phyloP scores from a whole-genome alignment of 2,329 filamentous ascomycete species.

The Alternaria hordeiaustralica region DNA sequence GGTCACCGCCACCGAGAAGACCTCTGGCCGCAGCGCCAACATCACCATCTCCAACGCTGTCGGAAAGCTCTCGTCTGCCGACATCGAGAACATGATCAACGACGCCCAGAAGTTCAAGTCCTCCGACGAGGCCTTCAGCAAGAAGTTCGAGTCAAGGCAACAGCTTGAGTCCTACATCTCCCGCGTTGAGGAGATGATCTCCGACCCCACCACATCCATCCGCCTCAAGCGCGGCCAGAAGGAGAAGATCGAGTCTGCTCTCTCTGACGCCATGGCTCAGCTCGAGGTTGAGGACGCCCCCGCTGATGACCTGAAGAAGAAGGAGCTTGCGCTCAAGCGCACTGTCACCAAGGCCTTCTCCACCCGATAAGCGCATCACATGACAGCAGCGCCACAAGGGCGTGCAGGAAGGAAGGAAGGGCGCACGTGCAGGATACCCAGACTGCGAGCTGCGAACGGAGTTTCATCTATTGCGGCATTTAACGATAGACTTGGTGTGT shows the following conservation, averaged over 20 bases:
- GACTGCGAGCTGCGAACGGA: conserved; percentile 39
- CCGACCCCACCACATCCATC: conserved; percentile 91
- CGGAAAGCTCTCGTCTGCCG: conserved; percentile 90
- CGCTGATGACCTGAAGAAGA: conserved; percentile 98
- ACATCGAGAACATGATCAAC: conserved; percentile 98
- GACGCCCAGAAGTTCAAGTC: conserved; percentile 99
- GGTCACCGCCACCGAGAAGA: conserved; percentile 99
- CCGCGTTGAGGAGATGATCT: conserved; percentile 98
- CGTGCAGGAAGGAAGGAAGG: conserved; percentile 25
- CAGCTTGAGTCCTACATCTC: conserved; percentile 99
- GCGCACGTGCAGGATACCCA: conserved; percentile 40
- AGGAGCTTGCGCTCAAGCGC: conserved; percentile 97
- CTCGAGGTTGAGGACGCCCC: conserved; percentile 92
- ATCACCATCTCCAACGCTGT: conserved; percentile 99
- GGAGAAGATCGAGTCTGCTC: conserved; percentile 98
- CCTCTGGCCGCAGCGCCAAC: conserved; percentile 95
- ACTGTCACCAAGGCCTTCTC: conserved; percentile 98
- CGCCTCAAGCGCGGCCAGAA: conserved; percentile 99
- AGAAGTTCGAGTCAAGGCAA: conserved; percentile 98
- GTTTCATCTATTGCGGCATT: conserved; percentile 41
- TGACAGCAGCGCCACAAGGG: conserved; percentile 9
- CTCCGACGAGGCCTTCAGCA: conserved; percentile 97
- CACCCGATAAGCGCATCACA: conserved; percentile 68
- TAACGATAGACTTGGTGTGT: conserved; percentile 46
- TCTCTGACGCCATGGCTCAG: conserved; percentile 96